Evolutionary conservation across 2,329 filamentous ascomycete genomes (phyloP).

Genomic region (Geosmithia putterillii): DNA sequence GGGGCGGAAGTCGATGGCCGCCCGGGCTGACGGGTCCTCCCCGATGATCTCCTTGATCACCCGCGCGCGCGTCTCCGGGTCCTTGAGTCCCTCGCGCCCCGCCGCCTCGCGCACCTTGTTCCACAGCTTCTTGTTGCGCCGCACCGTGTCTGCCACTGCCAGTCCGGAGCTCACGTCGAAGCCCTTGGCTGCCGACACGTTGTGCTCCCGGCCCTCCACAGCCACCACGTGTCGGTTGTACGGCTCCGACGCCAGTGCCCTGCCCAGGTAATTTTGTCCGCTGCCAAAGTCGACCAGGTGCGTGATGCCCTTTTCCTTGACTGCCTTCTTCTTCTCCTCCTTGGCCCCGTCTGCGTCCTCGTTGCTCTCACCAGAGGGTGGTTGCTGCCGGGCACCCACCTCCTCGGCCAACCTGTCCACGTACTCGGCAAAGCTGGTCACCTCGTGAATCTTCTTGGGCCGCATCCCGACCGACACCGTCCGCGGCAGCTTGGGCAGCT

Average conservation of each 20-base stretch:
- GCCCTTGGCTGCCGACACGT: conserved; percentile 72
- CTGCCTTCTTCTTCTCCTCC: conserved; percentile 6
- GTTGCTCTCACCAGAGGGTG: too few species aligned
- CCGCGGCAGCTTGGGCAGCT: conserved; percentile 48
- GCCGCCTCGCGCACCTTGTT: conserved; percentile 33
- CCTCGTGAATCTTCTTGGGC: conserved; percentile 90
- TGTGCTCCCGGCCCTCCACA: conserved; percentile 76
- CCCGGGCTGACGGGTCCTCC: conserved; percentile 5
- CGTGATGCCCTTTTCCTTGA: conserved; percentile 51
- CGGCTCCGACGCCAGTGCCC: conserved; percentile 71
- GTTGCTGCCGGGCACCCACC: conserved; percentile 41
- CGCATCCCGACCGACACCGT: conserved; percentile 85
- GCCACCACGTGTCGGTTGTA: conserved; percentile 83
- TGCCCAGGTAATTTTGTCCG: conserved; percentile 89
- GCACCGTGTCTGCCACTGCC: conserved; percentile 57
- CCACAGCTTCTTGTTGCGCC: conserved; percentile 76
- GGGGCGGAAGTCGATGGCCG: conserved; percentile 27
- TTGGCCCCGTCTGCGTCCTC: background rate
- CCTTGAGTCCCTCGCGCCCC: conserved; percentile 20
- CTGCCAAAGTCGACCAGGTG: conserved; percentile 95
- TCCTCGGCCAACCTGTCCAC: conserved; percentile 49
- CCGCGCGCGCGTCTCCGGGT: conserved; percentile 22
- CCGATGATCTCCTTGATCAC: conserved; percentile 20
- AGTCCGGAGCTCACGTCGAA: conserved; percentile 78
- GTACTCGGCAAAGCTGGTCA: conserved; percentile 79